Evolutionary conservation across 2,329 filamentous ascomycete genomes (phyloP).

Genomic region (Ophiosphaerella narmari): DNA sequence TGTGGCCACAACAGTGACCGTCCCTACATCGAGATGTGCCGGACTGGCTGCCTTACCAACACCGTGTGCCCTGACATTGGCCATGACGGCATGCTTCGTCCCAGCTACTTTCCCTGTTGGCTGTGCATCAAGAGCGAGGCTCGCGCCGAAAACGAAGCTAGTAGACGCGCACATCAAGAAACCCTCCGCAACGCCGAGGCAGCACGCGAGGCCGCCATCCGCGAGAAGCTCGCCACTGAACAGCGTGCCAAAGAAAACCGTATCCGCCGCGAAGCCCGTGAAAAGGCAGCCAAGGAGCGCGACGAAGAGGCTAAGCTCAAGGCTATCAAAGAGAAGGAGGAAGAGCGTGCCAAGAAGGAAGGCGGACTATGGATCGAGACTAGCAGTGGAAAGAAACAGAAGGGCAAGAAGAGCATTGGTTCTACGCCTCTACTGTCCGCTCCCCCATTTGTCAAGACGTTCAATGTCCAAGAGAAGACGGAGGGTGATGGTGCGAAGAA

Average conservation of each 20-base stretch:
- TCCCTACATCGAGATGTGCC: conserved; percentile 31
- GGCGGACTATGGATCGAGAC: conserved; percentile 29
- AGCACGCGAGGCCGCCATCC: conserved; percentile 12
- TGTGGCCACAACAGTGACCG: conserved; percentile 25
- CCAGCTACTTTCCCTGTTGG: conserved; percentile 30
- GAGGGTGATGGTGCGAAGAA: conserved; percentile 8
- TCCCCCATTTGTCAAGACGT: conserved; percentile 10
- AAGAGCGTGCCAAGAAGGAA: conserved; percentile 20
- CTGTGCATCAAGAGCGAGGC: conserved; percentile 23
- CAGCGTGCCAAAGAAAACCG: conserved; percentile 23
- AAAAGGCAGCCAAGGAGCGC: conserved; percentile 26
- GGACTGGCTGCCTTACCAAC: conserved; percentile 22
- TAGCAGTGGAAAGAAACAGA: conserved; percentile 18
- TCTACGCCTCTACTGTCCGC: conserved; percentile 1
- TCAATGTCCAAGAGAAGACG: conserved; percentile 16
- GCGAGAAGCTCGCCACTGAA: conserved; percentile 13
- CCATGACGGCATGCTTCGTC: conserved; percentile 12
- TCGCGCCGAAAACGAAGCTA: conserved; percentile 13
- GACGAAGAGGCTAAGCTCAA: conserved; percentile 17
- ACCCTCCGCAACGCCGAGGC: conserved; percentile 10
- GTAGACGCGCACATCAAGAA: conserved; percentile 3
- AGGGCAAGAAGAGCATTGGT: conserved; percentile 11
- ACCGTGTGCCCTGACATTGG: conserved; percentile 22
- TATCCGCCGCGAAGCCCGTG: conserved; percentile 24
- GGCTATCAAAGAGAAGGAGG: conserved; percentile 18